Evolutionary conservation across 176 grass and related monocot species (phyloP).

Genomic region (Carex myosuroides): DNA sequence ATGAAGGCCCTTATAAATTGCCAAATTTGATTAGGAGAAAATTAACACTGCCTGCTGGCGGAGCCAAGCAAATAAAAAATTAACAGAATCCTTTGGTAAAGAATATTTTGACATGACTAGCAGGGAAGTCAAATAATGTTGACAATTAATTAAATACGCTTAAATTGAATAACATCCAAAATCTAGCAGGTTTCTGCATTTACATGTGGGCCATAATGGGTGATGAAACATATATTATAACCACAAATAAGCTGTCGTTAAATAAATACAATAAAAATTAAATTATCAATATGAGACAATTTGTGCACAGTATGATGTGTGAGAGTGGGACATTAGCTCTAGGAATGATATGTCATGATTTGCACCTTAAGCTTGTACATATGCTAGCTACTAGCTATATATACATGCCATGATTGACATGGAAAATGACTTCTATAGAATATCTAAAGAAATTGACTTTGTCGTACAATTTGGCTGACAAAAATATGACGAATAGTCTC

Average conservation of each 20-base stretch:
- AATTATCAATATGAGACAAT: neutral
- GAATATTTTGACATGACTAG: constrained; percentile 7
- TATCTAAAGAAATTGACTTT: neutral
- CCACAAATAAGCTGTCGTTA: neutral
- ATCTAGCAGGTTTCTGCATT: neutral
- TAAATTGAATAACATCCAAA: neutral
- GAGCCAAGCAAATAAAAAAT: neutral
- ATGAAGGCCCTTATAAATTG: neutral
- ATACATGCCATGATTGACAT: neutral
- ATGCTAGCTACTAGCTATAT: neutral
- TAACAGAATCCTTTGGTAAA: neutral
- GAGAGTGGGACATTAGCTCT: neutral
- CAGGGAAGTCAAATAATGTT: constrained; percentile 1
- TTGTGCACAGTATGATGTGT: neutral
- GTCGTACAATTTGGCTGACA: neutral
- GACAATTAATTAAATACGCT: neutral
- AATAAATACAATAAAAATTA: neutral
- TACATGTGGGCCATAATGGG: neutral
- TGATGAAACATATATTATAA: neutral
- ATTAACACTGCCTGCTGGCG: neutral
- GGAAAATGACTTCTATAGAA: neutral
- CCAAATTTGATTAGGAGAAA: neutral
- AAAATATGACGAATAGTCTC: neutral
- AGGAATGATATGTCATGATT: neutral
- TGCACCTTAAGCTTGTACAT: neutral